Conservation (phyloP, 1,284 basidiomycete genomes). For the Ustilago trichophora region DNA sequence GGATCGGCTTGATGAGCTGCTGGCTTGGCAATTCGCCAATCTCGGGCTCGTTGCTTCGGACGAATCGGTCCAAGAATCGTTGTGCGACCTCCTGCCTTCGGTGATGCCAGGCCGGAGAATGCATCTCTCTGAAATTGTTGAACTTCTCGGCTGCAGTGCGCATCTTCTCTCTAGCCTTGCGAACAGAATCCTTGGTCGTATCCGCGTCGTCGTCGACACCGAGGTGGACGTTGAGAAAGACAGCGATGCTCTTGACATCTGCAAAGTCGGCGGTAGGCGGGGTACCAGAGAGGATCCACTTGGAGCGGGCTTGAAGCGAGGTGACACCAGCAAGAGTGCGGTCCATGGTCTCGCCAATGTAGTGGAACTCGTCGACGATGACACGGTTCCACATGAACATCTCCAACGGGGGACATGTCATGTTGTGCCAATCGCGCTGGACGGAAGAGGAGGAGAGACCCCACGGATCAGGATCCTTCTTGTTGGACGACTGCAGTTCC, state of each 20-base stretch:
- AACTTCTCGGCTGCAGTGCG: conserved; percentile 90
- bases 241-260: conserved; percentile 77
- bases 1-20: conserved; percentile 75
- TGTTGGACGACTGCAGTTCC: conserved; percentile 32
- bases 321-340: conserved; percentile 82
- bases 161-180: conserved; percentile 80
- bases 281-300: conserved; percentile 95
- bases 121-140: conserved; percentile 94
- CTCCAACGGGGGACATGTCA: conserved; percentile 84
- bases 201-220: conserved; percentile 81
- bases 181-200: conserved; percentile 69
- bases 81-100: conserved; percentile 86
- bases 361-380: conserved; percentile 94
- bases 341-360: conserved; percentile 74
- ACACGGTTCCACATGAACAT: conserved; percentile 80
- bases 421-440: conserved; percentile 78
- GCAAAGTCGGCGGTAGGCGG: conserved; percentile 91
- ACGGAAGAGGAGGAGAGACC: conserved; percentile 75
- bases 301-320: conserved; percentile 78
- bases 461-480: conserved; percentile 70
- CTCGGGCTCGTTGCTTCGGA: conserved; percentile 85
- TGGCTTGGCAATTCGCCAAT: conserved; percentile 91
- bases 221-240: conserved; percentile 58
- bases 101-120: conserved; percentile 88
- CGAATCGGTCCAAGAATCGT: conserved; percentile 71